Evolutionary conservation across 306 rosid species (phyloP).

Genomic region (cucumber (Cucumis sativus)): Cucumber_9930_V3 NC_026655.2:10926001-10926500

Average conservation of each 20-base stretch:
- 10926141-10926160: conserved; percentile 17
- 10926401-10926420: not conserved
- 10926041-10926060: too few relatives aligned
- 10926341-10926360: not conserved
- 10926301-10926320: not conserved
- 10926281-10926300: not conserved
- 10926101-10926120: conserved; percentile 35
- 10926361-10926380: too few relatives aligned
- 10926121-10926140: conserved; percentile 17
- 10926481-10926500: not conserved
- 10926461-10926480: not conserved
- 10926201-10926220: not conserved
- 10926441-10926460: not conserved
- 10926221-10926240: not conserved
- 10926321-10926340: too few relatives aligned
- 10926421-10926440: not conserved
- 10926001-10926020: too few relatives aligned
- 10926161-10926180: conserved; percentile 23
- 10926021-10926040: too few relatives aligned
- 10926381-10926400: not conserved
- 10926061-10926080: too few relatives aligned
- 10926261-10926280: not conserved
- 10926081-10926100: conserved; percentile 17
- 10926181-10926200: not conserved
- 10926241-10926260: not conserved